Base-by-base conservation (phyloP, 1,284 basidiomycete genomes). In the Irpex rosettiformis region DNA sequence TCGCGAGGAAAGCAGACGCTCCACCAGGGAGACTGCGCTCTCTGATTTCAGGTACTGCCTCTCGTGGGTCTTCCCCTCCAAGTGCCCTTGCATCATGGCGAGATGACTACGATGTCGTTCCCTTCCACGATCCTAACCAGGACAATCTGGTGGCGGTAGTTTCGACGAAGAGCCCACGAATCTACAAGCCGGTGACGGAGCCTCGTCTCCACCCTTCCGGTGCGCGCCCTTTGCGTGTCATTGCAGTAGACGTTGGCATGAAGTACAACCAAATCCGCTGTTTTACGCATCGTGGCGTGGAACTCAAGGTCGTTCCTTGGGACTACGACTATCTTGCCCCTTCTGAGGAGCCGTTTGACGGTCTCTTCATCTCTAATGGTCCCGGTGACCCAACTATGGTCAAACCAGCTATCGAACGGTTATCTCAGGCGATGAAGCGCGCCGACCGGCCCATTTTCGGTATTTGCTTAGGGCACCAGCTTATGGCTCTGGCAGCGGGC, bases 261-360 rank as follows among this genome's bases (percentile, higher is more conserved):
- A 99, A 99, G 78, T 96, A 91, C 79, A 99, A 99, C 77, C 97
- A 99, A 76, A 96, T 99, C 67, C 86, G 97, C 51, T 99, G 96
- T 80, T 98, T 99, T 78, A 89, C 86, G 55, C 82, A 88, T 56
- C 91, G 97, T 52, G 96, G 97, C 56, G 86, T 98, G 55, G 94
- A 99, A 74, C 81, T 99, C 72, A 97, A 98, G 76, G 94, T 98
- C 56, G 93, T 99, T 3, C 96, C 97, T 42, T 99, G 96, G 95
- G 83, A 99, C 72, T 91, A 97, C 72, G 91, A 99, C 76, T 94
- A 98, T 72, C 77, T 92, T 49, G 70, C 83, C n/a, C 77, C 86
- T 16, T 71, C 80, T 2, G 85, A 84, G 57, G 85, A 96, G 69
- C 86, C 90, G 1, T 98, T 88, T 67, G 97, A 99, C 68, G 97